These are phyloP conservation scores for Cucumis cinereus DNA, from an alignment of 306 rosid species.

Conservation along the genomic window DNA sequence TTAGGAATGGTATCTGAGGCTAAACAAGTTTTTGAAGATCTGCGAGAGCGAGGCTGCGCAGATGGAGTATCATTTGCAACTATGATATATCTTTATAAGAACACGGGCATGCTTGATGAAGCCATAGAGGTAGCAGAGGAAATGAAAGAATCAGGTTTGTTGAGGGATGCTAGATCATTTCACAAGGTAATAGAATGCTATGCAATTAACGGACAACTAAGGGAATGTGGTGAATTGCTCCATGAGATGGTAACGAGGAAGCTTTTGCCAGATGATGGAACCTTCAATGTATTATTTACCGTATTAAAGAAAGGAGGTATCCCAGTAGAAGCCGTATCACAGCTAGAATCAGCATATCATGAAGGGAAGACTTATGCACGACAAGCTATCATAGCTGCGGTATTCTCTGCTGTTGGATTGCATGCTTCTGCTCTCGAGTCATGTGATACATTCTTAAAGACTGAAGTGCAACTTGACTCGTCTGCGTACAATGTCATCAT, in stretches of 20 bases:
- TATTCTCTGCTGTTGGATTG: conserved; percentile 69
- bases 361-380: conserved; percentile 66
- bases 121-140: conserved; percentile 78
- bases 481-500: conserved; percentile 56
- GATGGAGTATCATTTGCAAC: conserved; percentile 54
- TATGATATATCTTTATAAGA: conserved; percentile 71
- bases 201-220: conserved; percentile 46
- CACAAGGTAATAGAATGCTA: conserved; percentile 63
- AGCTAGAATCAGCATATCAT: conserved; percentile 53
- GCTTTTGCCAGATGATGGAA: conserved; percentile 49
- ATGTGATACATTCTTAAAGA: conserved; percentile 33
- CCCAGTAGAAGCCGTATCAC: conserved; percentile 61
- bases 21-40: conserved; percentile 40
- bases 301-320: conserved; percentile 61
- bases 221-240: conserved; percentile 60
- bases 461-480: conserved; percentile 45
- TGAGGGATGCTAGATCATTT: conserved; percentile 59
- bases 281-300: conserved; percentile 52
- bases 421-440: conserved; percentile 57
- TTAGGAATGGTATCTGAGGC: conserved; percentile 78
- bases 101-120: conserved; percentile 48
- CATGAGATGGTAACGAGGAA: conserved; percentile 64
- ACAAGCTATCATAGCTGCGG: conserved; percentile 42
- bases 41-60: conserved; percentile 43
- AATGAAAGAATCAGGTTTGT: conserved; percentile 62